Base-by-base conservation (phyloP, 495 filamentous ascomycete species). In the Podospora comata region DNA sequence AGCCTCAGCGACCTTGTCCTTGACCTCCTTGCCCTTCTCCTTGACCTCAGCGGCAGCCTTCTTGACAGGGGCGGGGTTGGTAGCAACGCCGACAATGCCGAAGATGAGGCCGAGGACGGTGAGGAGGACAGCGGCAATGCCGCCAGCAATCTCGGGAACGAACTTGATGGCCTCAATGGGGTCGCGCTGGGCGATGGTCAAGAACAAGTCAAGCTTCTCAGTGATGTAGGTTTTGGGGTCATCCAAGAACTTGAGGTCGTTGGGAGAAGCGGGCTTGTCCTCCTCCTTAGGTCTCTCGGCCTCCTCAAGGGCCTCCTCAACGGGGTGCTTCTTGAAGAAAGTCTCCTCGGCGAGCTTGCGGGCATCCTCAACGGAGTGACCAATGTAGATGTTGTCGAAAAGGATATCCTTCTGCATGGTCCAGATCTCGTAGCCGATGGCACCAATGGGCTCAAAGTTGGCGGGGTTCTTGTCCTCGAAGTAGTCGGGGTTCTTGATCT, bases 361-460 rank as follows among this genome's bases (percentile, higher is more conserved):
- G 68, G 96, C 96, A 72, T 99, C 96, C 77, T 91, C 92, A 72
- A 92, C 80, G 58, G 96, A 99, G 89, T 99, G 96, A 71, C 96
- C 96, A 81, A 99, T 91, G 87, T 98, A 99, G 86, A 99, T 93
- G 89, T 99, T 99, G 88, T 98, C 93, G 76, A 99, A 99, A 73
- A 97, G 89, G 71, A 98, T 97, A 79, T 97, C 91, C 80, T 89
- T 96, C 78, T 97, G 95, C 95, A 99, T 99, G 74, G 96, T 98
- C 95, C 95, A 99, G 82, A 99, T 92, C 82, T 98, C 96, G 74
- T 97, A 97, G 73, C 95, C 94, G 83, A 97, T 92, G 84, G 94
- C 96, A 70, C 96, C 96, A 80, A 99, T 98, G 66, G 95, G 93
- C 85, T 99, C 96, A 72, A 99, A 89, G 87, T 96, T 94, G 76